A percentile compares a stretch with the other conserved stretches of the same genome.
Evolutionary conservation across 1,284 basidiomycete species (phyloP).

Genomic region (Cystobasidium slooffiae): DNA sequence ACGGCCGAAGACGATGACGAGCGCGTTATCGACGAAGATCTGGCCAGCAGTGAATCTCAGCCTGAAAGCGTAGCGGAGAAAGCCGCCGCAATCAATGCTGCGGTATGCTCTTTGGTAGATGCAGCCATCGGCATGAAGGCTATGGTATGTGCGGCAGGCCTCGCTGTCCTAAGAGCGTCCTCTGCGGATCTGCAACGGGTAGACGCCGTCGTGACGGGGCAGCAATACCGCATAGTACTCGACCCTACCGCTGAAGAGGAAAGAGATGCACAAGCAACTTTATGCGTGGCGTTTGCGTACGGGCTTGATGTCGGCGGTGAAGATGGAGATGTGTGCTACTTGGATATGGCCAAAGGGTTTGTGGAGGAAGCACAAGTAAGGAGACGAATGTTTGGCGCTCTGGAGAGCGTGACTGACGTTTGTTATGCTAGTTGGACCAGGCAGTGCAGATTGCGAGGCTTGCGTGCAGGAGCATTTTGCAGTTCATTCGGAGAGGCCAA

Average conservation of each 20-base stretch:
- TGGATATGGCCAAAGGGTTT: slow-evolving; percentile 57
- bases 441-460: slow-evolving; percentile 47
- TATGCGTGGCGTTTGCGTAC: slow-evolving; percentile 62
- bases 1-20: slow-evolving; percentile 10
- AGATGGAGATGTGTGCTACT: slow-evolving; percentile 59
- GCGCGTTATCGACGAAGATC: slow-evolving; percentile 1
- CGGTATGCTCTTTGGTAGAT: slow-evolving; percentile 59
- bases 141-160: slow-evolving; percentile 58
- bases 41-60: not conserved
- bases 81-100: slow-evolving; percentile 64
- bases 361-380: slow-evolving; percentile 57
- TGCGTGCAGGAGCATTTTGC: slow-evolving; percentile 45
- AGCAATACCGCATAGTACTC: slow-evolving; percentile 65
- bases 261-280: slow-evolving; percentile 65
- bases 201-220: slow-evolving; percentile 17
- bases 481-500: slow-evolving; percentile 49
- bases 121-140: slow-evolving; percentile 59
- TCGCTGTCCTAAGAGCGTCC: slow-evolving; percentile 60
- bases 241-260: slow-evolving; percentile 71
- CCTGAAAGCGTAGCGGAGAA: slow-evolving; percentile 51
- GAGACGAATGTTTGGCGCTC: slow-evolving; percentile 35
- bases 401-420: not conserved
- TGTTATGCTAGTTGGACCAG: slow-evolving; percentile 45
- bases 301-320: slow-evolving; percentile 53
- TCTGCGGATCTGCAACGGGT: slow-evolving; percentile 59